phyloP scores from a whole-genome alignment of 2,329 filamentous ascomycete genomes.

The Aspergillus sojae region DNA sequence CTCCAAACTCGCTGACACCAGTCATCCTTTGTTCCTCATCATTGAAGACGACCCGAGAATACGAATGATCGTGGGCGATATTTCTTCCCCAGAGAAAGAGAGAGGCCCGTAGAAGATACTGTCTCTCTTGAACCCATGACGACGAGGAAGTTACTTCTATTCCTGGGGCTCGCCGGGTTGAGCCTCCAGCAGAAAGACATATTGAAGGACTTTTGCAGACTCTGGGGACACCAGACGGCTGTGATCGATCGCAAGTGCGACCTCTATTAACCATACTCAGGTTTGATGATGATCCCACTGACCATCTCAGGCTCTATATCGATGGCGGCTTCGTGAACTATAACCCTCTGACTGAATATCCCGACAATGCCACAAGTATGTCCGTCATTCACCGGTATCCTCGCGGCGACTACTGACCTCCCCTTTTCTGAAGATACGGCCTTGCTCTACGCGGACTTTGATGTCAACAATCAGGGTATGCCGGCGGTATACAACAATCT shows the following conservation, averaged over 20 bases:
- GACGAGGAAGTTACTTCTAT: neutral
- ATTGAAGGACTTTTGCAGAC: slow-evolving; percentile 7
- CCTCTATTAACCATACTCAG: neutral
- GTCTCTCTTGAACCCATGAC: neutral
- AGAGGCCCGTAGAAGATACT: neutral
- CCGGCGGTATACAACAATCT: slow-evolving; percentile 7
- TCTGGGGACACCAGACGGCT: slow-evolving; percentile 8
- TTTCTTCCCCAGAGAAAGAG: neutral
- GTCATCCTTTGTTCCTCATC: neutral
- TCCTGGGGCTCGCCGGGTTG: slow-evolving; percentile 1
- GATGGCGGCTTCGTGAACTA: slow-evolving; percentile 12
- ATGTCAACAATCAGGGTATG: slow-evolving; percentile 12
- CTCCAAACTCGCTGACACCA: neutral
- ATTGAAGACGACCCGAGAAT: neutral
- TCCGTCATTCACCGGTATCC: neutral
- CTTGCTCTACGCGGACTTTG: slow-evolving; percentile 9
- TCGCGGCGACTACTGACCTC: neutral
- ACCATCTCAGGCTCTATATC: slow-evolving; percentile 7
- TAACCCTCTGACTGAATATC: slow-evolving; percentile 6
- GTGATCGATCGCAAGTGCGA: slow-evolving; percentile 11
- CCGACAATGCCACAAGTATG: slow-evolving; percentile 7
- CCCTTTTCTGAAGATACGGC: neutral
- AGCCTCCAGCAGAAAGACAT: slow-evolving; percentile 5
- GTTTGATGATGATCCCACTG: neutral
- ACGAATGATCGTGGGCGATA: neutral